These are phyloP conservation scores for Chrysanthemum makinoi DNA, from an alignment of 129 eudicot genomes.

Conservation along the genomic window DNA sequence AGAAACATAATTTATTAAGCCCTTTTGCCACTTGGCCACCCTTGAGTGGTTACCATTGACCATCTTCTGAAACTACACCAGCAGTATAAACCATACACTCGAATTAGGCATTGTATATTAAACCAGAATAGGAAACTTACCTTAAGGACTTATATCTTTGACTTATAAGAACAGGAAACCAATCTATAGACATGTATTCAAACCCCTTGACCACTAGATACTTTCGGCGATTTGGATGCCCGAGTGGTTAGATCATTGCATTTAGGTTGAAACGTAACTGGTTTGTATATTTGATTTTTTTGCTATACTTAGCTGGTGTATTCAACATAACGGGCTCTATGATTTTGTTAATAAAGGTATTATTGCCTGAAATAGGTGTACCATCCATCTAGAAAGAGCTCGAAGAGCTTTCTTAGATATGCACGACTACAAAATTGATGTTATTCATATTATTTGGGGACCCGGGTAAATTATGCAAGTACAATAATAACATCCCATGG, in stretches of 20 bases:
- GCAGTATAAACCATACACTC: no score
- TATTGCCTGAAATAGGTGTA: not conserved
- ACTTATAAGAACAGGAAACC: no score
- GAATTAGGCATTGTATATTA: no score
- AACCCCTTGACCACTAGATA: not conserved
- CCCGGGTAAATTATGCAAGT: not conserved
- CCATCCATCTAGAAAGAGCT: not conserved
- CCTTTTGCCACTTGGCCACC: no score
- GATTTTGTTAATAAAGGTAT: not conserved
- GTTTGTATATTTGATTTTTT: not conserved
- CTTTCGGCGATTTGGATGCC: not conserved
- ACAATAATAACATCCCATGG: no score
- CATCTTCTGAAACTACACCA: no score
- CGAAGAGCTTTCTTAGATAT: not conserved
- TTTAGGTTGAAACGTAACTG: slow-evolving; percentile 8
- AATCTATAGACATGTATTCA: no score
- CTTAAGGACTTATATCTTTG: no score
- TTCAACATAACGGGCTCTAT: not conserved
- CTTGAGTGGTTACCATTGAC: no score
- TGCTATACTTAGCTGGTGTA: not conserved
- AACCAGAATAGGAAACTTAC: no score
- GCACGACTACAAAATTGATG: not conserved
- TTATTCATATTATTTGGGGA: not conserved
- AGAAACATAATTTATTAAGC: no score
- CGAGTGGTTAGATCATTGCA: slow-evolving; percentile 7